Evolutionary conservation across 2,329 filamentous ascomycete species (phyloP), one percentile per base, ranked within the genome.

Genomic region (Neophaeococcomyces mojaviensis): DNA sequence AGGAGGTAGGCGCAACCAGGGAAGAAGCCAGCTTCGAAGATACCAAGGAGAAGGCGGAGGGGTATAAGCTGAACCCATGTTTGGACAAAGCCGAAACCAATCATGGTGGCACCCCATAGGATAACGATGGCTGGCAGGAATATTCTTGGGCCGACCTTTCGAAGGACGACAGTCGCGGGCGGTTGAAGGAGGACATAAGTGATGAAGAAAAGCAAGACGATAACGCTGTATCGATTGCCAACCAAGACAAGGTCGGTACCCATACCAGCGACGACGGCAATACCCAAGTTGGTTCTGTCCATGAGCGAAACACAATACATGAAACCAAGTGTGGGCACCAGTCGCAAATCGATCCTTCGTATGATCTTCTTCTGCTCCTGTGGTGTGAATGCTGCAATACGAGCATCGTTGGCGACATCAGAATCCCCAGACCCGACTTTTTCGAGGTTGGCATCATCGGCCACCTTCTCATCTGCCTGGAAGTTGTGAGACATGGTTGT

Each of bases 281-380:
- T 71, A 15, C 78, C 79, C 60, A 89, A 67, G 63, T 90, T 90
- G 3, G 84, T 87, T 28, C 86, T 73, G 60, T 92, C 86, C 79
- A 90, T 86, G 49, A 90, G 68, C 52, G 78, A 84, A 56, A 86
- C 72, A 61, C 83, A 87, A 63, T 88, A 89, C 66, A 87, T 75
- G 53, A 74, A 60, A 19, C 81, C 81, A 3, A 80, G 76, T 1
- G 75, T 80, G 3, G 74, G 60, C 32, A 84, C 76, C 2, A 85
- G 67, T 2, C 81, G 77, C 24, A 71, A 68, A 63, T 94, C 87
- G 55, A 92, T 71, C 13, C 78, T 77, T 47, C 74, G 72, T 34
- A 88, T 78, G 57, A 92, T 86, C 34, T 67, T 74, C 59, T 70
- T 77, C 65, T 84, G 77, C 64, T 90, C 81, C 28, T 41, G 42